Evolutionary conservation across 1,284 basidiomycete species (phyloP).

Genomic region (Cutaneotrichosporon curvatum): DNA sequence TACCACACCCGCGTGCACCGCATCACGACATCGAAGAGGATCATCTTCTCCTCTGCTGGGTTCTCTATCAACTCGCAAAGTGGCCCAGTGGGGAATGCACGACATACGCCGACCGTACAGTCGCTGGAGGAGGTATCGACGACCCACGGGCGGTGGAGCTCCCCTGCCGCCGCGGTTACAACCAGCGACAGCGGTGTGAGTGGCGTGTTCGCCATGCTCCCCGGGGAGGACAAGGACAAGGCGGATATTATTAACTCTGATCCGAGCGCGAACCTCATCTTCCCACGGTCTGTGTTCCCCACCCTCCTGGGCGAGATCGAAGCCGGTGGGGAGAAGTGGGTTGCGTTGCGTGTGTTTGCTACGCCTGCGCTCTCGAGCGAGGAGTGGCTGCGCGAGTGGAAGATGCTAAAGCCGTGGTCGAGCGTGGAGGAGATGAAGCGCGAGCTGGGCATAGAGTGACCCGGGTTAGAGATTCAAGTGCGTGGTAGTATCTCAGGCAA

Average conservation of each 20-base stretch:
- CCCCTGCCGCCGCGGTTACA: slow-evolving; percentile 11
- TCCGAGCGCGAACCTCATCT: slow-evolving; percentile 62
- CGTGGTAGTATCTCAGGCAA: too few relatives aligned
- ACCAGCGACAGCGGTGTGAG: slow-evolving; percentile 20
- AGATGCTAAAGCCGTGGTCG: background rate
- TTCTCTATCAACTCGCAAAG: slow-evolving; percentile 21
- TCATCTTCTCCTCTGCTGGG: slow-evolving; percentile 19
- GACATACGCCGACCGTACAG: slow-evolving; percentile 7
- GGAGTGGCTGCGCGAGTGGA: slow-evolving; percentile 10
- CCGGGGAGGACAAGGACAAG: background rate
- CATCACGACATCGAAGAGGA: slow-evolving; percentile 9
- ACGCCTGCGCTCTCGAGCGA: background rate
- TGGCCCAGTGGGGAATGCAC: slow-evolving; percentile 19
- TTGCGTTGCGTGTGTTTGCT: slow-evolving; percentile 60
- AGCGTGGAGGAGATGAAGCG: background rate
- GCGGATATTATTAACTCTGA: slow-evolving; percentile 45
- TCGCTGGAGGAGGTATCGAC: background rate
- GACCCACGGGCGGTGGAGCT: slow-evolving; percentile 10
- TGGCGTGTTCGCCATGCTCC: slow-evolving; percentile 20
- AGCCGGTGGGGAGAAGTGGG: slow-evolving; percentile 50
- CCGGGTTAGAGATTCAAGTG: too few relatives aligned
- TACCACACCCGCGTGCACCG: slow-evolving; percentile 29
- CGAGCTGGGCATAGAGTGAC: background rate
- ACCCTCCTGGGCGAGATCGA: slow-evolving; percentile 54
- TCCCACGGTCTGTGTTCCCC: slow-evolving; percentile 60